These are phyloP conservation scores for Diplodia seriata DNA, from an alignment of 2,329 filamentous ascomycete species.

Conservation along the genomic window DNA sequence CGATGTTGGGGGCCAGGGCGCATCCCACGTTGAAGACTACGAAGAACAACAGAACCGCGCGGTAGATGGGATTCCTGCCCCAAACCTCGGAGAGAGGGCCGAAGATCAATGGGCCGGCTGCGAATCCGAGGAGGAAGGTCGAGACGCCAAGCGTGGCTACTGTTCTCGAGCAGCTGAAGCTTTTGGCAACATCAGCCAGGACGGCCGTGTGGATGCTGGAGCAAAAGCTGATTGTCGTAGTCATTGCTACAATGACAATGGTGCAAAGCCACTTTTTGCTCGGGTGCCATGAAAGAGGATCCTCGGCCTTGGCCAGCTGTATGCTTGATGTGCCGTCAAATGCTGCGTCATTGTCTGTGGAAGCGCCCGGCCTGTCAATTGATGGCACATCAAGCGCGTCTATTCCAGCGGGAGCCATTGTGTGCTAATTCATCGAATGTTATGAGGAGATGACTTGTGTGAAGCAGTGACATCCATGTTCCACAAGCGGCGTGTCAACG, in stretches of 20 bases:
- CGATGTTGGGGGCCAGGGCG: constrained; percentile 52
- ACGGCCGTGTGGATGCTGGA: constrained; percentile 56
- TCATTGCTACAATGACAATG: constrained; percentile 34
- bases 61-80: constrained; percentile 60
- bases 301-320: not conserved
- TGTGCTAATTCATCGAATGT: not conserved
- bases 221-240: constrained; percentile 33
- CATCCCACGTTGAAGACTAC: constrained; percentile 60
- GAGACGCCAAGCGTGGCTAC: constrained; percentile 50
- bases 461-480: not conserved
- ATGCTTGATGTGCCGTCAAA: not conserved
- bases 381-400: not conserved
- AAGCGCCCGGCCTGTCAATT: not conserved
- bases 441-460: too few species aligned
- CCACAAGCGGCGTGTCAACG: not conserved
- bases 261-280: constrained; percentile 34
- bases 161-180: constrained; percentile 25
- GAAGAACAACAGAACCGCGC: constrained; percentile 59
- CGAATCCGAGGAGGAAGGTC: constrained; percentile 60
- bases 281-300: constrained; percentile 26
- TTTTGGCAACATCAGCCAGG: constrained; percentile 46
- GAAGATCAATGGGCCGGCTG: constrained; percentile 60
- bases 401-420: not conserved
- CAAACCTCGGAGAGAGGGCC: constrained; percentile 63
- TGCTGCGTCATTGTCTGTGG: not conserved